Evolutionary conservation across 257 asterid species (phyloP).

Genomic region (Solanum tacnaense): DNA sequence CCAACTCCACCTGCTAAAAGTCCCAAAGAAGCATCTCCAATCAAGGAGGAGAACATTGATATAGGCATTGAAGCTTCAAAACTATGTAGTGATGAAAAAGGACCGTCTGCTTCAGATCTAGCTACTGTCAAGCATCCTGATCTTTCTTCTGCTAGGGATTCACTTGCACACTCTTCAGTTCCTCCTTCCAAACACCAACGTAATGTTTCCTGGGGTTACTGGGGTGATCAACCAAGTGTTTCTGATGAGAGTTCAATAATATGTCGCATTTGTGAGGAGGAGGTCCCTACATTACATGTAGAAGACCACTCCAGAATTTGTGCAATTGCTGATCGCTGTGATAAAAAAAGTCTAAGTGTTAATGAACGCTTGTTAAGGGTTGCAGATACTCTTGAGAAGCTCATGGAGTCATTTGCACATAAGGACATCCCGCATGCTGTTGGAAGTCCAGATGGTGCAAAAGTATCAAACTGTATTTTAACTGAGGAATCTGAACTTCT

Average conservation of each 20-base stretch:
- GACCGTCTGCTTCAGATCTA: conserved; percentile 37
- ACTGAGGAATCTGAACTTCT: conserved; percentile 82
- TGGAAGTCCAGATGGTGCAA: conserved; percentile 77
- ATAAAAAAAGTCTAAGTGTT: conserved; percentile 81
- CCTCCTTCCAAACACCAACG: conserved; percentile 57
- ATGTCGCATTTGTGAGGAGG: conserved; percentile 98
- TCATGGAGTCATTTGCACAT: conserved; percentile 70
- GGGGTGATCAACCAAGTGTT: conserved; percentile 84
- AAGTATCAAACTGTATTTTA: conserved; percentile 66
- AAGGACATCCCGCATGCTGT: conserved; percentile 54
- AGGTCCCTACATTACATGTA: conserved; percentile 89
- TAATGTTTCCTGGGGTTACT: conserved; percentile 80
- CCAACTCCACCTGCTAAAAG: conserved; percentile 70
- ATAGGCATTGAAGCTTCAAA: conserved; percentile 34
- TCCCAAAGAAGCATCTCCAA: conserved; percentile 47
- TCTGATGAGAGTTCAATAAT: conserved; percentile 89
- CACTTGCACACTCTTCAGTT: conserved; percentile 28
- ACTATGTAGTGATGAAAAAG: conserved; percentile 30
- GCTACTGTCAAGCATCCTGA: conserved; percentile 52
- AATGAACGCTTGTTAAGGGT: conserved; percentile 78
- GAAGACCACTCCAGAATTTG: conserved; percentile 98
- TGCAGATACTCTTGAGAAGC: conserved; percentile 89
- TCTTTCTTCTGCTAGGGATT: conserved; percentile 46
- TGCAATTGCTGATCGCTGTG: conserved; percentile 94
- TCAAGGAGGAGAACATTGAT: conserved; percentile 46